These are phyloP conservation scores for Musa acuminata DNA, from an alignment of 176 grass and related monocot genomes.

Conservation along the genomic window DNA sequence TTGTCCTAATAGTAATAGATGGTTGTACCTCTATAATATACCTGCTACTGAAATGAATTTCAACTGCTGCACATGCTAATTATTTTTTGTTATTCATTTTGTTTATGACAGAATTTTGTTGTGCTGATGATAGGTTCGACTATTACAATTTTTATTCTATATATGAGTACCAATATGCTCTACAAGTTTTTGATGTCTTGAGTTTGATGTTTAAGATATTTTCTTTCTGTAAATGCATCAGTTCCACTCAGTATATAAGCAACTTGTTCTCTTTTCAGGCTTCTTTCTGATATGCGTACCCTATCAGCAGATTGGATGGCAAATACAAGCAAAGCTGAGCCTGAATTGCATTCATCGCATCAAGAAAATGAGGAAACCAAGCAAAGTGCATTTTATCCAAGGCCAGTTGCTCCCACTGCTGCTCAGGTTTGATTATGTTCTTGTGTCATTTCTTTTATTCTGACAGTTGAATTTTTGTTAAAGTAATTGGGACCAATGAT, in stretches of 20 bases:
- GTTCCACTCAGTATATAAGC: neutral
- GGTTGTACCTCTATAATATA: neutral
- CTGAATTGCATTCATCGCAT: conserved; percentile 56
- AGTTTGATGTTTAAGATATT: neutral
- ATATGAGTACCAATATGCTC: neutral
- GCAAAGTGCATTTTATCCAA: conserved; percentile 76
- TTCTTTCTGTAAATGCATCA: neutral
- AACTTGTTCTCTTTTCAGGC: conserved; percentile 53
- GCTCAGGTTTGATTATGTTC: conserved; percentile 56
- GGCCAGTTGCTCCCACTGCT: conserved; percentile 93
- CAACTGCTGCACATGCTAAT: neutral
- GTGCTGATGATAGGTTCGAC: neutral
- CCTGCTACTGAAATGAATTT: neutral
- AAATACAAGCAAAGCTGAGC: conserved; percentile 68
- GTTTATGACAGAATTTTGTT: neutral
- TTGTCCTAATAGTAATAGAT: neutral
- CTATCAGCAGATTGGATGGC: conserved; percentile 99
- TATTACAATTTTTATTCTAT: neutral
- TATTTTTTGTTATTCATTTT: neutral
- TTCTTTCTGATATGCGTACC: conserved; percentile 97
- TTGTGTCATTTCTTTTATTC: conserved; percentile 3
- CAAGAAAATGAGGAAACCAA: conserved; percentile 74
- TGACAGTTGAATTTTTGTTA: neutral
- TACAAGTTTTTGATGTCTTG: neutral
- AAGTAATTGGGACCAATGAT: neutral